Base-by-base conservation (phyloP, 805 yeast species). In the Tetrapisispora nanseiensis region DNA sequence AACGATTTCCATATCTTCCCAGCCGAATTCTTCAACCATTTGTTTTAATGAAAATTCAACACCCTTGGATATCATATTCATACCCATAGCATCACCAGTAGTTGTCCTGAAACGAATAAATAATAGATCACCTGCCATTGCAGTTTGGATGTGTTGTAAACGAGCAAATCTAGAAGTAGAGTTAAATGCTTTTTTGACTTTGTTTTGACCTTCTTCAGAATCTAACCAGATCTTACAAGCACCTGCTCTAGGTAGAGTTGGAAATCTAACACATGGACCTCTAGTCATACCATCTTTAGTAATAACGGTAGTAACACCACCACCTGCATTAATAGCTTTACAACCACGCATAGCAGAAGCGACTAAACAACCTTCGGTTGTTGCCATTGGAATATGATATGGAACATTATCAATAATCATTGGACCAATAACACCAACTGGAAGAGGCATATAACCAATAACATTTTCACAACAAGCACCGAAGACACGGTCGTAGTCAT, bases 71-170 rank as follows among this genome's bases (percentile, higher is more conserved):
- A 92, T 92, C 99, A 92, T 92, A 63, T 92, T 92, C 99, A 92
- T 92, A 50, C 99, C 99, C 99, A 92, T 92, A 16, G 99, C 99
- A 70, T 92, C 99, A 65, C 99, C 99, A 16, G 99, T 92, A 31
- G 95, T 87, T n/a, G 99, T 94, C 62, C 89, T 79, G 71, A 92
- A 92, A 58, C 99, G 79, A 54, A 92, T 82, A 57, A 76, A 92
- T 54, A 92, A 71, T 52, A 83, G 71, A 38, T 82, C 82, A 24
- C 99, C 98, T 15, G 99, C 98, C 63, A 90, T 70, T 3, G 97
- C 95, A 15, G 97, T 86, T 63, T 86, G 84, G 50, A 90, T 71
- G 53, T 83, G 83, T 64, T 85, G 95, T 56, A 92, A 75, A 58
- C 96, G 79, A 15, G 99, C 99, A 68, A 92, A 92, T 67, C 99